These are phyloP conservation scores for Tilletia horrida DNA, from an alignment of 1,284 basidiomycete genomes.

Conservation along the genomic window DNA sequence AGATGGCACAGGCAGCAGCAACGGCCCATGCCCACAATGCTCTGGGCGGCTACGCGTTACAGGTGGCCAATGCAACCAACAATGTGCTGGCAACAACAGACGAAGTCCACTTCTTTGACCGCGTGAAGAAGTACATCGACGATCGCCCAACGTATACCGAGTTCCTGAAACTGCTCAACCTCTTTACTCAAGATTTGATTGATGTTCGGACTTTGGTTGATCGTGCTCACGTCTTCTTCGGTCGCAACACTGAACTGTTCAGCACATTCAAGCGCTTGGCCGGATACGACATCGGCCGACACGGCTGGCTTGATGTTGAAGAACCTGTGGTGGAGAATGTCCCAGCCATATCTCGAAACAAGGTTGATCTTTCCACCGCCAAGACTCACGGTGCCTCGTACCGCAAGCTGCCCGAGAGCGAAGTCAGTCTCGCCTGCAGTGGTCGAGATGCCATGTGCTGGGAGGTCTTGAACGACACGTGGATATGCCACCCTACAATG, in stretches of 20 bases:
- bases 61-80: conserved; percentile 23
- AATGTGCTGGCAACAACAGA: conserved; percentile 64
- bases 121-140: conserved; percentile 77
- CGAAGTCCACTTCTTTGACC: conserved; percentile 89
- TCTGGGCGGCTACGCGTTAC: conserved; percentile 29
- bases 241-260: conserved; percentile 73
- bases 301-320: conserved; percentile 61
- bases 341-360: conserved; percentile 53
- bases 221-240: conserved; percentile 81
- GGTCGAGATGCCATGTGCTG: conserved; percentile 92
- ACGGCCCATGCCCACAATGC: conserved; percentile 16
- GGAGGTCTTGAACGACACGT: conserved; percentile 72
- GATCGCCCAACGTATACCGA: conserved; percentile 89
- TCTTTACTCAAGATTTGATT: conserved; percentile 89
- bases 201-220: conserved; percentile 76
- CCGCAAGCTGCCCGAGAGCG: conserved; percentile 78
- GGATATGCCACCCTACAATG: conserved; percentile 93
- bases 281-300: conserved; percentile 68
- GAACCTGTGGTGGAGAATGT: conserved; percentile 57
- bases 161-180: conserved; percentile 89
- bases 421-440: conserved; percentile 84
- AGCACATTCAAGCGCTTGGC: conserved; percentile 81
- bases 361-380: conserved; percentile 52
- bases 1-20: conserved; percentile 15
- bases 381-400: conserved; percentile 78